Base-by-base conservation (phyloP, 2,329 filamentous ascomycete genomes). In the Nigrospora oryzae region DNA sequence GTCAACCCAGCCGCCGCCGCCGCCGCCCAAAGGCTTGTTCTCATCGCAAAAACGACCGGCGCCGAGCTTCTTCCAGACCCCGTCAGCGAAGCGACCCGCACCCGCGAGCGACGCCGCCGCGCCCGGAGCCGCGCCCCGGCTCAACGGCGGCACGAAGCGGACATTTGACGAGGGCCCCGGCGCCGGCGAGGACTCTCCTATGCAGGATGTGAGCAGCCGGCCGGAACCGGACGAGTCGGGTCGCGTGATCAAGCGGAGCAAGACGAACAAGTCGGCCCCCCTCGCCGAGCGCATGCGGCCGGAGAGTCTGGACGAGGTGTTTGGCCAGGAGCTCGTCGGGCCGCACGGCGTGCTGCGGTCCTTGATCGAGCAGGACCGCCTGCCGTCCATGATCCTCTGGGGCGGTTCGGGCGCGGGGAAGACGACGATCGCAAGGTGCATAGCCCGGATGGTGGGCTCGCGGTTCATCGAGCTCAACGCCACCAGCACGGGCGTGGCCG, bases 311-410 rank as follows among this genome's bases (percentile, higher is more conserved):
- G 87, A 96, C 57, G 84, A 95, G 14, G 86, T 97, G 3, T 89
- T 75, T 52, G 93, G 93, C 0, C 93, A 98, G 66, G 89, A 95
- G 38, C 79, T 98, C 0, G 90, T 98, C 2, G 91, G 89, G 0
- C 79, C 81, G 0, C 70, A 81, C 31, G 93, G 93, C n/a, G 80
- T 97, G 6, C 73, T 98, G 37, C 82, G 91, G 4, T 83, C 84
- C 30, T 75, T 97, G 47, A 94, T 98, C 52, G 86, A 95, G 57
- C 77, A 84, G 47, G 84, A 93, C 56, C 78, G 85, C 5, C 81
- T 97, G 31, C 91, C 93, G 0, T 95, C 88, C 13, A 95, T 98
- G 88, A 89, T 98, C 36, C 72, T 98, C 13, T 98, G 93, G 87
- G 87, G 87, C 31, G 79, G 77, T 1, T 82, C 86, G 0, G 87